Evolutionary conservation across 148 eudicot species (phyloP).

Genomic region (Rhododendron ferrugineum): DNA sequence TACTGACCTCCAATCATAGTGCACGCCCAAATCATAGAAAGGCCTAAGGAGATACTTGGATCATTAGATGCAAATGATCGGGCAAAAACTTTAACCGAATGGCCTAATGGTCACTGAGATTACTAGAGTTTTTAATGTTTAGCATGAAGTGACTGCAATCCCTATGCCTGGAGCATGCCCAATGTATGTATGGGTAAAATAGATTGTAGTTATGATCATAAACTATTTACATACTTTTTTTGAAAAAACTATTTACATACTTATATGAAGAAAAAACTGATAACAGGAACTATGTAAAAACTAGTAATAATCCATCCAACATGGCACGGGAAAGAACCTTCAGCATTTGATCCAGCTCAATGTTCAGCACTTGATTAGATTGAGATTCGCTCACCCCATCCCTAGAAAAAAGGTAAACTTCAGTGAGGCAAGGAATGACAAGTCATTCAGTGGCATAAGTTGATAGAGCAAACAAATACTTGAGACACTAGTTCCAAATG

Average conservation of each 20-base stretch:
- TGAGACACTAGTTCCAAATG: not conserved
- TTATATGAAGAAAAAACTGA: not conserved
- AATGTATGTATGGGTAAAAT: not conserved
- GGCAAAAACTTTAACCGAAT: not conserved
- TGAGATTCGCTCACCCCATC: slow-evolving; percentile 90
- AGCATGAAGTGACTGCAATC: not conserved
- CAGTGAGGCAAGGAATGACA: not conserved
- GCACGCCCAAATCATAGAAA: not conserved
- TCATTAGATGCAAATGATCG: not conserved
- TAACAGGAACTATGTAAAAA: not conserved
- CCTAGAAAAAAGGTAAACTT: slow-evolving; percentile 32
- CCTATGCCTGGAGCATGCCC: not conserved
- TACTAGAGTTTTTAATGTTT: not conserved
- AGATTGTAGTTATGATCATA: not conserved
- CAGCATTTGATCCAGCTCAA: slow-evolving; percentile 81
- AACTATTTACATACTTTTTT: not conserved
- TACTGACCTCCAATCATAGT: slow-evolving; percentile 4
- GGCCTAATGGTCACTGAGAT: not conserved
- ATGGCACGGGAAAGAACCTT: slow-evolving; percentile 40
- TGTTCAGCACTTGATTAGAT: slow-evolving; percentile 62
- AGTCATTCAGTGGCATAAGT: slow-evolving; percentile 1
- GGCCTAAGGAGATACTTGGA: not conserved
- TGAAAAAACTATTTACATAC: not conserved
- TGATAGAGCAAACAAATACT: not conserved
- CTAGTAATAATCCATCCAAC: not conserved